These are phyloP conservation scores for Eucalyptus marginata DNA, from an alignment of 345 rosid species.

Conservation along the genomic window DNA sequence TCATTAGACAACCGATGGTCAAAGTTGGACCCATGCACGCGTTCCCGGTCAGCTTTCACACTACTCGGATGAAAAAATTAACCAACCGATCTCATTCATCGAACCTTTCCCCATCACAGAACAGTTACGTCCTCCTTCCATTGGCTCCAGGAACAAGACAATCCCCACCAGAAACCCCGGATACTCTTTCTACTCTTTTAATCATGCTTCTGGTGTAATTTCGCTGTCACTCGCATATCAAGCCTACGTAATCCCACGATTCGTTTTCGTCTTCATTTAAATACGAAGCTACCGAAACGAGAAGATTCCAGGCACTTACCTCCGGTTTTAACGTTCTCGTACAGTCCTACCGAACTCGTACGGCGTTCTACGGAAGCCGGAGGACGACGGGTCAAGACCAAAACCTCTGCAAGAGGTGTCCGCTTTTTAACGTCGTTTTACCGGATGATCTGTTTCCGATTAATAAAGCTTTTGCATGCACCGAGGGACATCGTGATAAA, in stretches of 20 bases:
- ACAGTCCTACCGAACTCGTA: background rate
- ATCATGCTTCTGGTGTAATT: background rate
- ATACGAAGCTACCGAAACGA: background rate
- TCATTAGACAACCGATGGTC: background rate
- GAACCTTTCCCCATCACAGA: background rate
- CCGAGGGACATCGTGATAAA: background rate
- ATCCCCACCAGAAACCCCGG: background rate
- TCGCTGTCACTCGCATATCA: background rate
- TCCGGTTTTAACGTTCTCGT: background rate
- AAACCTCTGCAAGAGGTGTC: background rate
- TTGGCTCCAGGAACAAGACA: background rate
- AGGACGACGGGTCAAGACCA: constrained; percentile 1
- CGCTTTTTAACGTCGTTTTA: background rate
- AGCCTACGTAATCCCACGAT: background rate
- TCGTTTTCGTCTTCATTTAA: background rate
- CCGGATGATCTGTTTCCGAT: background rate
- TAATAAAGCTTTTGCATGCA: background rate
- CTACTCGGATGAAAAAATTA: background rate
- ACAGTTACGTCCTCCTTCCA: background rate
- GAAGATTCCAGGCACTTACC: background rate
- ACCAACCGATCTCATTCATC: background rate
- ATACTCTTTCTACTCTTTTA: background rate
- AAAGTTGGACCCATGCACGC: background rate
- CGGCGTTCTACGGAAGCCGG: background rate
- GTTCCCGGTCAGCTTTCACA: background rate